Base-by-base conservation (phyloP, 352 stramenopile genomes). In the Phytopythium cucurbitacearum region DNA sequence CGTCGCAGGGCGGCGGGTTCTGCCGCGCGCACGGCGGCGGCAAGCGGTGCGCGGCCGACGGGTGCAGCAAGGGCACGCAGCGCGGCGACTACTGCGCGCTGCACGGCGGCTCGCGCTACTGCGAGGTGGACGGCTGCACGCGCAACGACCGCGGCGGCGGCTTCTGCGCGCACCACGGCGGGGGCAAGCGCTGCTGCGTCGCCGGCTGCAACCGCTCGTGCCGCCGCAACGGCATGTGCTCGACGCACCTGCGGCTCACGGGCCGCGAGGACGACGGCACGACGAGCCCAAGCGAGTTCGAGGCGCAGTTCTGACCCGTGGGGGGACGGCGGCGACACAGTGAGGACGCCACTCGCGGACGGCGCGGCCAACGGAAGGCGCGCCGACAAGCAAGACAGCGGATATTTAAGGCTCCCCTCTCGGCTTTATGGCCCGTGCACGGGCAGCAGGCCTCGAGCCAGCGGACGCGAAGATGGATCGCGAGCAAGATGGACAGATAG, bases 21-120 rank as follows among this genome's bases (percentile, higher is more conserved):
- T 96, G 85, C 67, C 80, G 85, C 16, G 89, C 80, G 39, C 87
- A 96, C 66, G 87, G 87, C 44, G 85, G 87, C 35, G 87, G 87
- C 62, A 92, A 95, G 76, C 80, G 79, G 57, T 96, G 87, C 70
- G 81, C 82, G 58, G 80, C 85, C 47, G 72, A 89, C 39, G 80
- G 79, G 37, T 96, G 87, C 56, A 76, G 85, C 65, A 95, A 95
- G 73, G 83, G 85, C 43, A 91, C 85, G 54, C 85, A 95, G 68
- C 85, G 83, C 10, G 87, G 85, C 44, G 83, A 89, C 61, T 94
- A 87, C 62, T 96, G 87, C 45, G 87, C 85, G 10, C 67, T 89
- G 28, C 87, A 95, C 67, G 87, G 87, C 48, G 87, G 87, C 36
- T 91, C 80, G 32, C 85, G 87, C 37, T 64, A 91, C 51, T 96